These are phyloP conservation scores for Trichoderma harzianum DNA, from an alignment of 2,329 filamentous ascomycete species.

Conservation along the genomic window DNA sequence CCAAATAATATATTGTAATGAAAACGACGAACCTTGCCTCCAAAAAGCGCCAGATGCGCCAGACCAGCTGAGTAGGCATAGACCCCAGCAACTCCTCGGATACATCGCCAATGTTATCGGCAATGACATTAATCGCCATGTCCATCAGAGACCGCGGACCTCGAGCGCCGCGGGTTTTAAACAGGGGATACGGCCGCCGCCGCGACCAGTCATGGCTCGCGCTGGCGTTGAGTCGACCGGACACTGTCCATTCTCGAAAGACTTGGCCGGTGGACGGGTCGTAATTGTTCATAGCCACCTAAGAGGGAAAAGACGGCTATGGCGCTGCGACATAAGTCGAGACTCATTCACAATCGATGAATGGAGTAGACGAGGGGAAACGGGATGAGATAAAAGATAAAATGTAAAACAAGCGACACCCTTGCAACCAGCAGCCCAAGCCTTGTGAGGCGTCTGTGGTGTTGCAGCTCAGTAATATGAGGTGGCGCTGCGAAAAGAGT, in stretches of 20 bases:
- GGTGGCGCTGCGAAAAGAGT: neutral
- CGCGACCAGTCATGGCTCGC: slow-evolving; percentile 37
- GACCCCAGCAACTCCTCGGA: slow-evolving; percentile 33
- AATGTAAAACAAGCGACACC: neutral
- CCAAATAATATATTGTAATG: neutral
- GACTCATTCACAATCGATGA: neutral
- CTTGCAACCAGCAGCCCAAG: neutral
- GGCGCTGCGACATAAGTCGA: slow-evolving; percentile 2
- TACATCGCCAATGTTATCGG: slow-evolving; percentile 36
- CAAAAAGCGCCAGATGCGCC: slow-evolving; percentile 40
- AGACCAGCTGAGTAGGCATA: slow-evolving; percentile 35
- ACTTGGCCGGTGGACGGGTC: slow-evolving; percentile 35
- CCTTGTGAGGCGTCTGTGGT: neutral
- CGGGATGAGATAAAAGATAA: neutral
- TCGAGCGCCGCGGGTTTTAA: slow-evolving; percentile 27
- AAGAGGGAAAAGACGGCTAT: neutral
- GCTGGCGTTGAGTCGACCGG: slow-evolving; percentile 26
- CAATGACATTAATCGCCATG: slow-evolving; percentile 38
- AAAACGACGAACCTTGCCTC: slow-evolving; percentile 36
- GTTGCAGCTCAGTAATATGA: neutral
- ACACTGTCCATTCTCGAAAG: slow-evolving; percentile 37
- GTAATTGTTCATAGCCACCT: slow-evolving; percentile 35
- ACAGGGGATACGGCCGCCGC: slow-evolving; percentile 28
- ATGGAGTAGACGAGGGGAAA: neutral
- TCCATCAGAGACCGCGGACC: slow-evolving; percentile 39